These are phyloP conservation scores for Avicennia marina DNA, from an alignment of 257 asterid species.

Conservation along the genomic window DNA sequence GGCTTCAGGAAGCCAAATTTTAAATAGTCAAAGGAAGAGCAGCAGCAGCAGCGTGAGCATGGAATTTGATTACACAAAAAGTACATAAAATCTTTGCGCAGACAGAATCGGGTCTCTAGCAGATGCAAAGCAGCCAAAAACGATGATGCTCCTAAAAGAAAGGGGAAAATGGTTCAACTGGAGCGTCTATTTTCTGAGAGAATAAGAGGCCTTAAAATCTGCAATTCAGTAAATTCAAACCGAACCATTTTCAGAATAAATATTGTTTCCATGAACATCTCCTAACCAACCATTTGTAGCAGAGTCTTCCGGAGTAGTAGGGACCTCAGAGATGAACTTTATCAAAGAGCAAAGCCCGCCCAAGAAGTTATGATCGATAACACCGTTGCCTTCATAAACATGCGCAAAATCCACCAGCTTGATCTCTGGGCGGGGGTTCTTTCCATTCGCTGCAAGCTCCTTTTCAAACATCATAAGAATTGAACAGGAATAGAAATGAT, in stretches of 20 bases:
- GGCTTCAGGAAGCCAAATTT: background rate
- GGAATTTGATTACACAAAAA: background rate
- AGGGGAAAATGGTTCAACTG: background rate
- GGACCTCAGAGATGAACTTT: conserved; percentile 72
- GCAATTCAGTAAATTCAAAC: conserved; percentile 14
- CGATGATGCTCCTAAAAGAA: background rate
- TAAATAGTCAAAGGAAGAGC: background rate
- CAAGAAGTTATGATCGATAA: conserved; percentile 80
- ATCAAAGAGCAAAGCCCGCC: conserved; percentile 89
- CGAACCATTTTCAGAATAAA: conserved; percentile 28
- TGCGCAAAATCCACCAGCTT: conserved; percentile 88
- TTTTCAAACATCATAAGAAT: conserved; percentile 68
- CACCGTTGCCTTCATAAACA: conserved; percentile 62
- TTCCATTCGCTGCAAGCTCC: conserved; percentile 43
- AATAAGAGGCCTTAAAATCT: background rate
- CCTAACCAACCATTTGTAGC: conserved; percentile 23
- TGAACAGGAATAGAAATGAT: conserved; percentile 74
- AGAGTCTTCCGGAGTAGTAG: conserved; percentile 39
- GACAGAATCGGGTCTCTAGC: background rate
- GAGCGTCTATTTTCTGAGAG: background rate
- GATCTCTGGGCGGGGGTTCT: conserved; percentile 51
- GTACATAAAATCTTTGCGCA: background rate
- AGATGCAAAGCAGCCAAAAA: background rate
- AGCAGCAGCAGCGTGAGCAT: background rate
- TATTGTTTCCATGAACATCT: conserved; percentile 31